Evolutionary conservation across 331 rosid genomes (phyloP).

Genomic region (Erythrophleum ivorense): DNA sequence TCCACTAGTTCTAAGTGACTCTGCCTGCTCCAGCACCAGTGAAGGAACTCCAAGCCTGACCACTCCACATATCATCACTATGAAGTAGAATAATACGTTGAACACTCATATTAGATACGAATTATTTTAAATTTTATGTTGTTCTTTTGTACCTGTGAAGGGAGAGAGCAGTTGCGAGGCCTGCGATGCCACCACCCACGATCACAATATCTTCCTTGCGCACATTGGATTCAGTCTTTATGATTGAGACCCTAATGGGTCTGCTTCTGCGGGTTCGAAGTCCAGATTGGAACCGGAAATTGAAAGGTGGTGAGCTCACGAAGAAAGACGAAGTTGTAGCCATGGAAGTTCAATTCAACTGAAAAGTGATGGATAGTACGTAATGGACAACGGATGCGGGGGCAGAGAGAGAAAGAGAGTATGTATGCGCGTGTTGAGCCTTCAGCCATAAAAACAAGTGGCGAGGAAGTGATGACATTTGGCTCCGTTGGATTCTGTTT

Average conservation of each 20-base stretch:
- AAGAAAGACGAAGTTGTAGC: background rate
- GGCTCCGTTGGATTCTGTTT: too few species aligned
- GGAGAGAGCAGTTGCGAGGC: conserved; percentile 44
- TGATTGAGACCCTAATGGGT: background rate
- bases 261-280: background rate
- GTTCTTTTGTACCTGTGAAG: conserved; percentile 4
- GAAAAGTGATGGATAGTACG: background rate
- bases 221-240: conserved; percentile 36
- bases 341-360: background rate
- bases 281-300: background rate
- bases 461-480: background rate
- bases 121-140: too few species aligned
- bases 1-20: conserved; percentile 82
- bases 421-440: background rate
- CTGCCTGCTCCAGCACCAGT: conserved; percentile 80
- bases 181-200: conserved; percentile 48
- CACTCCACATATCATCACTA: background rate
- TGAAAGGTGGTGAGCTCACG: background rate
- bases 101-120: too few species aligned
- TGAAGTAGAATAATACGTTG: background rate
- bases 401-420: background rate
- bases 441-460: background rate
- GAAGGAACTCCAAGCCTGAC: conserved; percentile 79
- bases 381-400: background rate
- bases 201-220: conserved; percentile 43